A percentile compares a stretch with the other conserved stretches of the same genome.
Evolutionary conservation across 768 basidiomycete genomes (phyloP).

Genomic region (Boletus speciosus): DNA sequence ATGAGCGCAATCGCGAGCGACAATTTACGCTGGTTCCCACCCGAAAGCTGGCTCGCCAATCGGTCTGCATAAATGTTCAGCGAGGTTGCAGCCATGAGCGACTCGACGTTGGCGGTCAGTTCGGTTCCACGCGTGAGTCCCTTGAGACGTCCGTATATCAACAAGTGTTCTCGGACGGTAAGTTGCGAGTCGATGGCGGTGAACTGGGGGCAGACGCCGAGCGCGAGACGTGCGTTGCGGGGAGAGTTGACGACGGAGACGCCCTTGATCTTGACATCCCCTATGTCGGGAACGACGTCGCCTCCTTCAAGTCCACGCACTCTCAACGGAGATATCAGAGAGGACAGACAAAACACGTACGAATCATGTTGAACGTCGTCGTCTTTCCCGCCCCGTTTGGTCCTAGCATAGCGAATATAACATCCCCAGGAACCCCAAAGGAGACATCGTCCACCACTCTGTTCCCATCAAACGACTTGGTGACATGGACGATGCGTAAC

Average conservation of each 20-base stretch:
- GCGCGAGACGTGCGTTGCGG: slow-evolving; percentile 57
- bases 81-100: slow-evolving; percentile 56
- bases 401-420: slow-evolving; percentile 70
- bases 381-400: slow-evolving; percentile 86
- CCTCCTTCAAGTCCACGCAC: slow-evolving; percentile 45
- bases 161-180: slow-evolving; percentile 73
- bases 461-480: slow-evolving; percentile 55
- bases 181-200: slow-evolving; percentile 78
- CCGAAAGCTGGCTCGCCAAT: slow-evolving; percentile 69
- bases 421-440: slow-evolving; percentile 59
- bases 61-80: slow-evolving; percentile 61
- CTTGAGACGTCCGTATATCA: slow-evolving; percentile 71
- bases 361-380: slow-evolving; percentile 77
- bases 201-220: slow-evolving; percentile 84
- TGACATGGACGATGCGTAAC: slow-evolving; percentile 59
- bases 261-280: slow-evolving; percentile 67
- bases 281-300: slow-evolving; percentile 60
- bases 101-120: slow-evolving; percentile 50
- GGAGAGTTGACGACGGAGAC: slow-evolving; percentile 64
- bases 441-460: slow-evolving; percentile 72
- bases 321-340: neutral
- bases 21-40: slow-evolving; percentile 77
- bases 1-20: slow-evolving; percentile 74
- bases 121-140: slow-evolving; percentile 53
- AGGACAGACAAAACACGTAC: slow-evolving; percentile 37